These are phyloP conservation scores for Blastomyces parvus DNA, from an alignment of 2,329 filamentous ascomycete species.

Conservation along the genomic window DNA sequence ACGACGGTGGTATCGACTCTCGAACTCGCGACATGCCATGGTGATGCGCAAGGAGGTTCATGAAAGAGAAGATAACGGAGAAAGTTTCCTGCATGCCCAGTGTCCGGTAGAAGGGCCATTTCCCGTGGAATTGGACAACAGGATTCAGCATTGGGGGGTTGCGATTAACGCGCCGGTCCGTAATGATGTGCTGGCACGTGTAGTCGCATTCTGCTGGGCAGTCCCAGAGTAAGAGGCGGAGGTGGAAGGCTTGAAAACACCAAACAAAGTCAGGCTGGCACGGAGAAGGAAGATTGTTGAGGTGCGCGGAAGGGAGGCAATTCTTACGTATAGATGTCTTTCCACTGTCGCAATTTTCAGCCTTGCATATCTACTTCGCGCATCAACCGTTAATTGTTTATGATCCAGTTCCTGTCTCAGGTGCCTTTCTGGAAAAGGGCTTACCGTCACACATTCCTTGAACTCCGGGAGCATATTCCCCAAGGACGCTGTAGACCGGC, in stretches of 20 bases:
- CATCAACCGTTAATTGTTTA: constrained; percentile 14
- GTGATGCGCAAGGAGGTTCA: constrained; percentile 82
- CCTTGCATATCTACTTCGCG: constrained; percentile 58
- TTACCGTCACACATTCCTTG: constrained; percentile 71
- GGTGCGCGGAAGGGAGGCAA: constrained; percentile 11
- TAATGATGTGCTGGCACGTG: constrained; percentile 90
- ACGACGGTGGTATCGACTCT: constrained; percentile 58
- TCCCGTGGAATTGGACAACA: constrained; percentile 90
- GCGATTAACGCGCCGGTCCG: constrained; percentile 56
- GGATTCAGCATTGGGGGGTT: constrained; percentile 55
- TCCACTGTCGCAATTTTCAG: constrained; percentile 65
- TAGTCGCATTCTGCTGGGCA: constrained; percentile 96
- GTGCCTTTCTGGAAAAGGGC: constrained; percentile 18
- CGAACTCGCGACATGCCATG: constrained; percentile 64
- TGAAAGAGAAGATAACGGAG: constrained; percentile 81
- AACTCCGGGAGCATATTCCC: constrained; percentile 87
- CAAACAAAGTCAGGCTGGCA: constrained; percentile 17
- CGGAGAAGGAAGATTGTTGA: constrained; percentile 11
- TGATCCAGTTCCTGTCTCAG: background rate
- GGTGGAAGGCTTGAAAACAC: constrained; percentile 60
- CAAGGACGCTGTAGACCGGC: constrained; percentile 54
- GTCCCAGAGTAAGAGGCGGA: constrained; percentile 80
- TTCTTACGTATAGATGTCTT: constrained; percentile 61
- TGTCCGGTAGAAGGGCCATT: constrained; percentile 93
- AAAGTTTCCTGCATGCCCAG: constrained; percentile 92